These are phyloP conservation scores for Hericium coralloides DNA, from an alignment of 768 basidiomycete species.

Conservation along the genomic window DNA sequence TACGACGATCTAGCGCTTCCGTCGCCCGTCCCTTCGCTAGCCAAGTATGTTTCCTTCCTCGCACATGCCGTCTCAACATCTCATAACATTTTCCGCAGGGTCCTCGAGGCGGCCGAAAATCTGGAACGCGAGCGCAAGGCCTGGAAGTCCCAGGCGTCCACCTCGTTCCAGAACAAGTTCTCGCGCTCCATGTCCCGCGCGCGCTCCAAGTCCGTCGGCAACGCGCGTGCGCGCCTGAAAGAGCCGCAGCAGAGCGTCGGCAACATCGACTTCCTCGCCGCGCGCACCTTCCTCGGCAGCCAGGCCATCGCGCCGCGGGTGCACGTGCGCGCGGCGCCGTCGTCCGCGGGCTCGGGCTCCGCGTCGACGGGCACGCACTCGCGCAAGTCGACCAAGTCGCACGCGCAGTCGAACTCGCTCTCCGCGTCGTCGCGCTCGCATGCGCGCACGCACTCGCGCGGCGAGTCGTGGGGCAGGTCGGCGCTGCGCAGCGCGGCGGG, in stretches of 20 bases:
- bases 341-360: conserved; percentile 13
- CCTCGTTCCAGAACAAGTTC: conserved; percentile 57
- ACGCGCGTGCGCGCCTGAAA: conserved; percentile 14
- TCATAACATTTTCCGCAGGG: conserved; percentile 30
- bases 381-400: background rate
- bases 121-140: conserved; percentile 54
- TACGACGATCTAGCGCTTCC: conserved; percentile 50
- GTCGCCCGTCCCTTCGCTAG: conserved; percentile 50
- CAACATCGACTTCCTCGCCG: conserved; percentile 51
- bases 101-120: conserved; percentile 53
- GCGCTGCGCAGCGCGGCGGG: conserved; percentile 26
- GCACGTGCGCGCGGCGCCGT: conserved; percentile 15
- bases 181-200: conserved; percentile 54
- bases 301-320: conserved; percentile 46
- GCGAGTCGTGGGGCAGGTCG: conserved; percentile 29
- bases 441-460: conserved; percentile 32
- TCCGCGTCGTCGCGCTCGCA: conserved; percentile 22
- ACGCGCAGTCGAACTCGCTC: background rate
- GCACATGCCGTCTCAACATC: background rate
- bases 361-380: conserved; percentile 16
- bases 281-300: conserved; percentile 56
- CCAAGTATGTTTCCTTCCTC: conserved; percentile 24
- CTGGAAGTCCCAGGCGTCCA: conserved; percentile 57
- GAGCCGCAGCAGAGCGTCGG: conserved; percentile 21
- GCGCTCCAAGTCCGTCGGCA: conserved; percentile 48